Base-by-base conservation (phyloP, 768 basidiomycete genomes). In the Pleurotus salmoneostramineus region DNA sequence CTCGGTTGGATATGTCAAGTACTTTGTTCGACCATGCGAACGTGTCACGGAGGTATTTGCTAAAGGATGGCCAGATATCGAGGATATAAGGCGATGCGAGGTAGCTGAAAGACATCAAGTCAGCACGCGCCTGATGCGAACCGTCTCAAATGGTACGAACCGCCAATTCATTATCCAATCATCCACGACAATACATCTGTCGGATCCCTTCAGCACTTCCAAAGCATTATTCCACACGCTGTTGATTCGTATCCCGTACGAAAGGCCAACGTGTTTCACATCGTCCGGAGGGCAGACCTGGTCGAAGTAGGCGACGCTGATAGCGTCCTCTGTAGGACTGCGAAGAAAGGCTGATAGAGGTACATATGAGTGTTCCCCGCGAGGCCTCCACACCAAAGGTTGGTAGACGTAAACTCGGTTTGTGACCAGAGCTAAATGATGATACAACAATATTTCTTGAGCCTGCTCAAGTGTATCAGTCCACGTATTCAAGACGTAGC, bases 391-490 rank as follows among this genome's bases (percentile, higher is more conserved):
- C 44, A 79, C 69, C 31, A 79, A 61, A 7, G 77, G 74, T 56
- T 81, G 77, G 60, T 77, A 79, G 6, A 74, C 73, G 60, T 79
- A 79, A 5, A 71, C 69, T 5, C 79, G 69, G 0, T 69, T 69
- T 2, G 73, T 69, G 33, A 68, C 64, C 17, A 77, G 59, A 33
- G 78, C 77, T 31, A 79, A 68, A 64, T 78, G 76, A 61, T 81
- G 79, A 58, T 72, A 78, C 31, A 79, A 52, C 6, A 79, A 64
- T 43, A 79, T 74, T 62, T 81, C 79, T 63, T 78, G 77, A 32
- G 73, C 75, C 77, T 81, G 59, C 14, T 27, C 43, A 40, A 4
- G 48, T 50, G 11, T 11, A 10, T 17, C 31, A 21, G 36, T 5
- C 40, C 6, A 14, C 27, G 14, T 48, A 14, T 27, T 27, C 2